Evolutionary conservation across 352 stramenopile genomes (phyloP), one percentile per base, ranked within the genome.

Genomic region (Phytophthora macrochlamydospora): DNA sequence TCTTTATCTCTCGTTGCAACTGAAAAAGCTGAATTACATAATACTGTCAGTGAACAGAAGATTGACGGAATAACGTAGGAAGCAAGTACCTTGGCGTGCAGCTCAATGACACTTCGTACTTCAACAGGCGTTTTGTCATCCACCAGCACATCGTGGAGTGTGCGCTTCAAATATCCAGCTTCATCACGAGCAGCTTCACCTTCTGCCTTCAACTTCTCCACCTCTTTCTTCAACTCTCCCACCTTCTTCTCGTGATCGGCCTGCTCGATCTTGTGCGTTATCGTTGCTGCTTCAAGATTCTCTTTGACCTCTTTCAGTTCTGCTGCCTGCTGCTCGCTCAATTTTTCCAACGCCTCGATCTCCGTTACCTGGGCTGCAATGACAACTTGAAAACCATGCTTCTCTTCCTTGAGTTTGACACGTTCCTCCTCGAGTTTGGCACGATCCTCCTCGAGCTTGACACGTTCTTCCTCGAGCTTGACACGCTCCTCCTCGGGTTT

Each of bases 11-110:
- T 24, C 40, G 53, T 12, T 60, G 49, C 4, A 73, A 33, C 11
- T 45, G 29, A 12, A 56, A 8, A 37, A 73, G 46, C 64, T 76
- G 48, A 14, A 53, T 18, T 13, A 57, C 13, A 30, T 14, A 28
- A 13, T 43, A 13, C 18, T 65, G 35, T 64, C 35, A 67, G 53
- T 52, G 11, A 65, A 30, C 0, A 33, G 18, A 24, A 24, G 18
- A 24, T 24, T 24, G 18, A 24, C 18, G 18, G 18, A 24, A 24
- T 24, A 24, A 24, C 18, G 18, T 7, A 9, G 6, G 43, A 4
- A 29, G 7, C 12, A 24, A 12, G 45, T 63, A 78, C 69, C 65
- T 65, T 53, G 9, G 45, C 44, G 1, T 65, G 29, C 29, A 77
- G 54, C 4, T 74, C 69, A 12, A 49, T 37, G 9, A 71, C 31